Conservation (phyloP, 148 eudicot species). For the Persicaria maculosa region DNA sequence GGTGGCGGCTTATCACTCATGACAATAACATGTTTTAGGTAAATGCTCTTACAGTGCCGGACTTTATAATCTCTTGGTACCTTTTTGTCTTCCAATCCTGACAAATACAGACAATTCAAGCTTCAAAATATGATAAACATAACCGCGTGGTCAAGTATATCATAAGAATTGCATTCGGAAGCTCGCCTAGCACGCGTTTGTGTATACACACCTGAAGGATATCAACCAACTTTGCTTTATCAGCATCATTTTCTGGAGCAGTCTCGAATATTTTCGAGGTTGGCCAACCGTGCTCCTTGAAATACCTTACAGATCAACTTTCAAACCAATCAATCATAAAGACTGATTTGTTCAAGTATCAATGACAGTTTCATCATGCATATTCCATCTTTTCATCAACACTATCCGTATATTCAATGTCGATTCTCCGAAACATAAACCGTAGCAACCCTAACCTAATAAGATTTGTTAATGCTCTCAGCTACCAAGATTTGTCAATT, state of each 20-base stretch:
- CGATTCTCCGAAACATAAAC: neutral
- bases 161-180: neutral
- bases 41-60: constrained; percentile 75
- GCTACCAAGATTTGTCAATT: neutral
- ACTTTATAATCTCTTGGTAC: constrained; percentile 87
- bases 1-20: neutral
- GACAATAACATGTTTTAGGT: neutral
- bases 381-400: neutral
- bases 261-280: constrained; percentile 53
- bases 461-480: neutral
- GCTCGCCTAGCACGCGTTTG: neutral
- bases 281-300: constrained; percentile 98
- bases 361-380: neutral
- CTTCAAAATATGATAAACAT: neutral
- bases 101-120: constrained; percentile 17
- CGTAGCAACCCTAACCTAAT: neutral
- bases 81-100: constrained; percentile 99
- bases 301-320: constrained; percentile 48
- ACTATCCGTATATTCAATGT: neutral
- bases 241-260: constrained; percentile 60
- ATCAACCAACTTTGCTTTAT: constrained; percentile 68
- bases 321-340: constrained; percentile 23
- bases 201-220: constrained; percentile 54
- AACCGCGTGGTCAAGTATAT: neutral
- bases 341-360: neutral